Conservation (phyloP, 164 flowering plant species). For the Macadamia tetraphylla region DNA sequence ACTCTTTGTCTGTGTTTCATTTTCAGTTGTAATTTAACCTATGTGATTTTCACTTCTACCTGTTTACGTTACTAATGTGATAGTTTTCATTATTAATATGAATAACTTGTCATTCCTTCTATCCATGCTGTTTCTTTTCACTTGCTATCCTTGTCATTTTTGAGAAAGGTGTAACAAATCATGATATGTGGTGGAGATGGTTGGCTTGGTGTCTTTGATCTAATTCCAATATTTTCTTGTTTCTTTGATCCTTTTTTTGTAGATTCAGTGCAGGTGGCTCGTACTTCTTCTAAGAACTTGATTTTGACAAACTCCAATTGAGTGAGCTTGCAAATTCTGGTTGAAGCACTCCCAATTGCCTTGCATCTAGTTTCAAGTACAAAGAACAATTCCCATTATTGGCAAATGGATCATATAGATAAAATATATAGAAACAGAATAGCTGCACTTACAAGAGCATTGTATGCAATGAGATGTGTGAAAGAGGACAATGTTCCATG, state of each 20-base stretch:
- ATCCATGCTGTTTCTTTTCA: no score
- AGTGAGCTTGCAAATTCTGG: neutral
- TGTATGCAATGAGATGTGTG: slow-evolving; percentile 25
- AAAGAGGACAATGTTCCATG: slow-evolving; percentile 49
- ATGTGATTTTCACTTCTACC: no score
- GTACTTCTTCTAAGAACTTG: neutral
- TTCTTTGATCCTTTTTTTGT: neutral
- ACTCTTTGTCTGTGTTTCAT: no score
- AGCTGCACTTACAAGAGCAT: slow-evolving; percentile 29
- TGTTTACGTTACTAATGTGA: no score
- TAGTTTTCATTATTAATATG: no score
- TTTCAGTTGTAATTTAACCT: no score
- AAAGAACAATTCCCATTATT: neutral
- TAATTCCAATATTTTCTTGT: neutral
- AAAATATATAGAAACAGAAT: slow-evolving; percentile 24
- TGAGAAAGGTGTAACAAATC: no score
- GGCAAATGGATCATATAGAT: slow-evolving; percentile 33
- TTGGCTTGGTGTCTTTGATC: no score
- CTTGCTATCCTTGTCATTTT: no score
- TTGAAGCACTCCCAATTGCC: neutral
- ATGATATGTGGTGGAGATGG: no score
- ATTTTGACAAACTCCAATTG: neutral
- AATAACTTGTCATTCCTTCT: no score
- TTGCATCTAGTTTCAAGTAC: neutral
- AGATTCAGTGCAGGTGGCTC: neutral